These are phyloP conservation scores for Mortierella sp. DNA, from an alignment of 371 early-diverging fungal genomes.

Conservation along the genomic window DNA sequence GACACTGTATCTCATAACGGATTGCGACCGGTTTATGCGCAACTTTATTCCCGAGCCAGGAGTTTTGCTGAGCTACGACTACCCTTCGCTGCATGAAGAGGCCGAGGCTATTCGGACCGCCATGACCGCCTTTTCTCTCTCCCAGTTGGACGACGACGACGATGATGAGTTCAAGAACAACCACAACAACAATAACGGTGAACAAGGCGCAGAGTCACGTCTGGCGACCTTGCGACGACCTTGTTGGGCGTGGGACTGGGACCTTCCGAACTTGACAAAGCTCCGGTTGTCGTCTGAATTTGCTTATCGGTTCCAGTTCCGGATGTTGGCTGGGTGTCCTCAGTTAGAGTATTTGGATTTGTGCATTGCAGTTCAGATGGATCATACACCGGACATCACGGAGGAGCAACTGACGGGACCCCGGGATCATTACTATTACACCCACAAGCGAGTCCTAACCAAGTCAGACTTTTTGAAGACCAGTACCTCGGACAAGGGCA, in stretches of 20 bases:
- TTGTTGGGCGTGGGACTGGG: conserved; percentile 37
- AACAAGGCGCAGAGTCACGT: not conserved
- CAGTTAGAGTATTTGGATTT: conserved; percentile 18
- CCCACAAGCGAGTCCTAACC: not conserved
- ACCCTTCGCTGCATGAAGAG: not conserved
- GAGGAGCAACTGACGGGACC: not conserved
- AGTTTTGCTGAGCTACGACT: not conserved
- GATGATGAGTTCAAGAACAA: not conserved
- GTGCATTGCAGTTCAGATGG: conserved; percentile 9
- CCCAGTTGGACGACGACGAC: not conserved
- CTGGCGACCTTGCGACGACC: conserved; percentile 15
- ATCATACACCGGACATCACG: conserved; percentile 12
- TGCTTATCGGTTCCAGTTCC: conserved; percentile 30
- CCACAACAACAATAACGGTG: not conserved
- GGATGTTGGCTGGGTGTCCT: conserved; percentile 32
- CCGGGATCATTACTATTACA: conserved; percentile 1
- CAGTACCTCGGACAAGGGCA: not conserved
- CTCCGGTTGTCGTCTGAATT: conserved; percentile 25
- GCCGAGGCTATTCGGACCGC: not conserved
- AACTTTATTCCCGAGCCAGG: conserved; percentile 2
- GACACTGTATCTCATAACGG: conserved; percentile 2
- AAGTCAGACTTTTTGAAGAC: conserved; percentile 1
- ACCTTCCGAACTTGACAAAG: conserved; percentile 4
- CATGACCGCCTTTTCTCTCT: not conserved
- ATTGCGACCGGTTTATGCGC: not conserved